Evolutionary conservation across 495 filamentous ascomycete species (phyloP).

Genomic region (Poronia punctata): DNA sequence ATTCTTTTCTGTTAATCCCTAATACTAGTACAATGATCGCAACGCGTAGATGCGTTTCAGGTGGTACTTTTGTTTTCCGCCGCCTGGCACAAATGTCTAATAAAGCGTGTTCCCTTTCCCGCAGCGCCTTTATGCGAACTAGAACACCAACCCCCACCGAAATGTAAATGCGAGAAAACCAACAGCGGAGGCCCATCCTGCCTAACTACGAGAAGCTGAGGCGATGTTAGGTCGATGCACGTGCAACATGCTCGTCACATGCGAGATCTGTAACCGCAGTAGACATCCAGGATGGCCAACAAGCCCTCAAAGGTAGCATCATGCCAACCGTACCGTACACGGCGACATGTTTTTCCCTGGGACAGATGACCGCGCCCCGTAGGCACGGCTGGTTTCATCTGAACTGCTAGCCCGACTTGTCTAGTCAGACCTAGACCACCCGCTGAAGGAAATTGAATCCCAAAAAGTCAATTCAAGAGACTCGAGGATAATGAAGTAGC

Average conservation of each 20-base stretch:
- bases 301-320: constrained; percentile 5
- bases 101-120: constrained; percentile 17
- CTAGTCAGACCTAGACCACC: background rate
- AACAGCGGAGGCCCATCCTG: constrained; percentile 20
- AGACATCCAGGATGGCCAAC: constrained; percentile 8
- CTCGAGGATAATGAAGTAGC: background rate
- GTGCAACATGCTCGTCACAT: constrained; percentile 2
- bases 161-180: constrained; percentile 24
- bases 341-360: background rate
- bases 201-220: constrained; percentile 15
- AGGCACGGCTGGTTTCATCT: constrained; percentile 2
- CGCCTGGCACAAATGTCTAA: constrained; percentile 27
- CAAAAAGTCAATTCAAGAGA: constrained; percentile 4
- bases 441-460: background rate
- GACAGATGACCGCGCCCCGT: constrained; percentile 2
- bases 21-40: constrained; percentile 10
- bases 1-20: too few species aligned
- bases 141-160: constrained; percentile 16
- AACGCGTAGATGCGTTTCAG: constrained; percentile 2
- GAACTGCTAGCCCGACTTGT: background rate
- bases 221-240: constrained; percentile 1
- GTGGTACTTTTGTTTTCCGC: constrained; percentile 20
- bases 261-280: constrained; percentile 1
- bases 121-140: constrained; percentile 21
- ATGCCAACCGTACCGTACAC: constrained; percentile 1